These are phyloP conservation scores for Baorangia bicolor DNA, from an alignment of 768 basidiomycete genomes.

Conservation along the genomic window DNA sequence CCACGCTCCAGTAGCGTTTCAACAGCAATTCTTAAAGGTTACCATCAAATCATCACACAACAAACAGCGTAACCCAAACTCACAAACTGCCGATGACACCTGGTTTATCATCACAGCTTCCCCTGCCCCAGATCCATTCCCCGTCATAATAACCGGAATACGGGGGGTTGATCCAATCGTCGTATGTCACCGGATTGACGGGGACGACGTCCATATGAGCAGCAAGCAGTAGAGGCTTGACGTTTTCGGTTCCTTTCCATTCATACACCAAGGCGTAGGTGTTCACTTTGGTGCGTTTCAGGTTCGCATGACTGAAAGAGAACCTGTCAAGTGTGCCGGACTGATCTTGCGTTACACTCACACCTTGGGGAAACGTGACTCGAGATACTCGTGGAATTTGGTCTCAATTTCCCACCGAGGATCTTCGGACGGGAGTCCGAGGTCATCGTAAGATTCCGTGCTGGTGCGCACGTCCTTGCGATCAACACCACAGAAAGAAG, in stretches of 20 bases:
- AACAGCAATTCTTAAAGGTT: conserved; percentile 21
- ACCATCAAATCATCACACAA: not conserved
- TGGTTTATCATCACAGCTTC: conserved; percentile 45
- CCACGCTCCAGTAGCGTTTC: conserved; percentile 30
- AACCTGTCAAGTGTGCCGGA: not conserved
- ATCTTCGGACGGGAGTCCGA: conserved; percentile 48
- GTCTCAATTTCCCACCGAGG: conserved; percentile 38
- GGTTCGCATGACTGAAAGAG: conserved; percentile 41
- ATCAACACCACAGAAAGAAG: not conserved
- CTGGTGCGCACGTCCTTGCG: conserved; percentile 28
- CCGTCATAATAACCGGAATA: conserved; percentile 49
- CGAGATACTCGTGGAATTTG: conserved; percentile 25
- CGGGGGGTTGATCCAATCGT: conserved; percentile 48
- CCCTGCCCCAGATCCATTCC: conserved; percentile 48
- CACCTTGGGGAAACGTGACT: conserved; percentile 58
- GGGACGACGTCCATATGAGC: conserved; percentile 55
- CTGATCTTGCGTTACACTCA: conserved; percentile 28
- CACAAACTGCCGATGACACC: conserved; percentile 36
- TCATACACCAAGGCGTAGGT: conserved; percentile 61
- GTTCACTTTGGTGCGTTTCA: conserved; percentile 55
- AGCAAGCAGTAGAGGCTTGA: conserved; percentile 55
- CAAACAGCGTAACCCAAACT: conserved; percentile 1
- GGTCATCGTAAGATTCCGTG: conserved; percentile 53
- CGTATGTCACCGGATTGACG: conserved; percentile 43
- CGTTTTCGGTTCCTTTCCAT: conserved; percentile 52